Evolutionary conservation across 1,284 basidiomycete species (phyloP), one percentile per base, ranked within the genome.

Genomic region (Ceratobasidium sp.): DNA sequence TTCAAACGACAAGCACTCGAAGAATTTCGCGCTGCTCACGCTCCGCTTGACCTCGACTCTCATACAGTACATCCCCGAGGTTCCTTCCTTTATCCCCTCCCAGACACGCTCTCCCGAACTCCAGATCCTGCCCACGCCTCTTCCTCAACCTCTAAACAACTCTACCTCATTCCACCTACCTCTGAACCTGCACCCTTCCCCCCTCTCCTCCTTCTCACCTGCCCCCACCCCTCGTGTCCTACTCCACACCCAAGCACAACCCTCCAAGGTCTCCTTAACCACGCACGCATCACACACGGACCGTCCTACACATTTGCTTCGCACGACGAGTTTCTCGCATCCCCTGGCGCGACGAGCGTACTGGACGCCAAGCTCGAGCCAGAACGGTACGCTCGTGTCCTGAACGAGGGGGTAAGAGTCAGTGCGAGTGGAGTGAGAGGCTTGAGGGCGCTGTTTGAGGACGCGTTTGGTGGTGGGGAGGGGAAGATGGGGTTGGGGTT

Each of bases 221-320:
- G 73, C 8, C 73, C 73, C 18, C 35, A 66, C 73, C 73, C 73
- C 1, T 66, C 73, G 3, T 75, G 73, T 33, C 73, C 73, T 4
- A 75, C 73, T 50, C 73, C 73, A 55, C 60, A 75, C 35, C 73
- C 73, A 0, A 66, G 62, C 8, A 64, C 48, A 62, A 75, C 62
- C 14, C 73, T 75, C 73, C 73, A 75, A 57, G 73, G 73, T n/a
- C 62, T 75, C 20, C 73, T 75, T 35, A 75, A 75, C 52, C 73
- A 75, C 59, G 73, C 73, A 1, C 73, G 73, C 27, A 75, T 75
- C 41, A 62, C 73, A 3, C 73, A 75, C 73, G 73, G 73, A 41
- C 62, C 73, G 18, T 41, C 35, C 3, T 75, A 75, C 41, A n/a
- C 73, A 1, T 75, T 54, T 48, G 46, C 62, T 20, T 75, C 73